Evolutionary conservation across 2,329 filamentous ascomycete species (phyloP).

Genomic region (Trichoderma breve): DNA sequence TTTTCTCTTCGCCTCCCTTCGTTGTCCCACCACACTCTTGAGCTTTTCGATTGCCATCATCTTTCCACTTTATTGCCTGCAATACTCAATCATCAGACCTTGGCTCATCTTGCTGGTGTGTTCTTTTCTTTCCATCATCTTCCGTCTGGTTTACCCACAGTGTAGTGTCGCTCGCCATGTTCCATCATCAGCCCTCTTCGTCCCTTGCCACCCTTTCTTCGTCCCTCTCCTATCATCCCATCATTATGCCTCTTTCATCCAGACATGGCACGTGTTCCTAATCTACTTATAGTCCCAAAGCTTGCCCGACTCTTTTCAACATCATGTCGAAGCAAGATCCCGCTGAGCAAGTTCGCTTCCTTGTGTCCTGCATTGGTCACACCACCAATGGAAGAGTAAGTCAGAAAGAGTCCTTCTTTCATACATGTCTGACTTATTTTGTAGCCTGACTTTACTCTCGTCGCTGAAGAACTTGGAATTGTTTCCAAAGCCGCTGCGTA

Average conservation of each 20-base stretch:
- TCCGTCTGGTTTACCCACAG: background rate
- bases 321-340: constrained; percentile 53
- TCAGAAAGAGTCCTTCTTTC: background rate
- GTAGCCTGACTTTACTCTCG: constrained; percentile 63
- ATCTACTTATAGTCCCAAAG: background rate
- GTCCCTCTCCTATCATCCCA: background rate
- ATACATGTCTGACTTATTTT: background rate
- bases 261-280: background rate
- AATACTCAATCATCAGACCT: background rate
- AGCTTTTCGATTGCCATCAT: background rate
- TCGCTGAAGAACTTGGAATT: constrained; percentile 63
- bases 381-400: constrained; percentile 59
- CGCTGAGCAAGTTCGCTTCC: constrained; percentile 60
- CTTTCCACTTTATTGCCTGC: background rate
- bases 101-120: background rate
- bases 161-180: background rate
- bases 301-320: constrained; percentile 3
- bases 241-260: background rate
- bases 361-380: constrained; percentile 64
- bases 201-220: background rate
- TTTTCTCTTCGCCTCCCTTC: background rate
- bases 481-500: constrained; percentile 68
- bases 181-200: background rate
- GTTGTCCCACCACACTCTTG: background rate
- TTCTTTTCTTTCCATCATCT: background rate